Base-by-base conservation (phyloP, 148 eudicot genomes). In the Oxyria digyna region DNA sequence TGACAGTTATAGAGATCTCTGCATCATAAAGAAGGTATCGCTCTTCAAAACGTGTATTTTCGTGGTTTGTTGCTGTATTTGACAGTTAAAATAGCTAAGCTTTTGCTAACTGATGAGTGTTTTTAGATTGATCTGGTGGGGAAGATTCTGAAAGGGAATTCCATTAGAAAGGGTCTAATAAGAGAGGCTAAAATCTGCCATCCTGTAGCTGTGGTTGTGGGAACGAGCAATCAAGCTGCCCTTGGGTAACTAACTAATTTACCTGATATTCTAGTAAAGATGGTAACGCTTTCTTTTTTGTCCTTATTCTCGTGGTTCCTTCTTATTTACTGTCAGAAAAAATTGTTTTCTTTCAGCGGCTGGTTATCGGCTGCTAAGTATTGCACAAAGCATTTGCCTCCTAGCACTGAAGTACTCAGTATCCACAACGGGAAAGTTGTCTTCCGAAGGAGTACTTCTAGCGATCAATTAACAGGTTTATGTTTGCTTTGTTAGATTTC, bases 391-490 rank as follows among this genome's bases (percentile, higher is more conserved):
- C 79, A 74, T 81, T 80, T 95, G 38, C 88, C 97, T 50, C 42
- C 69, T 6, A 81, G 81, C 42, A 87, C 81, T 71, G 81, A 88
- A 45, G 85, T 95, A 40, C 73, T 91, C 42, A 90, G 93, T 1
- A 67, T 95, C 40, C 79, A 88, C 50, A 84, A 91, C 68, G 99
- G 96, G 68, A 95, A 88, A 71, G 77, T 91, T 68, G 79, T 86
- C 12, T 88, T 82, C 78, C 78, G 78, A 71, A 88, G 93, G 64
- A 73, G 31, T 70, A 54, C 5, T 10, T 76, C 84, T 4, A 76
- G 54, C 71, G 64, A 69, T 73, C 78, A 75, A 72, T n/a, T 42
- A 72, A 40, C 76, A 83, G 88, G 89, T 83, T 57, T 46, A 13
- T 62, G 24, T 15, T 66, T 31, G 21, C 4, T 21, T 45, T 20